Conservation (phyloP, 495 filamentous ascomycete species). For the Hypoxylon lienhwacheense region DNA sequence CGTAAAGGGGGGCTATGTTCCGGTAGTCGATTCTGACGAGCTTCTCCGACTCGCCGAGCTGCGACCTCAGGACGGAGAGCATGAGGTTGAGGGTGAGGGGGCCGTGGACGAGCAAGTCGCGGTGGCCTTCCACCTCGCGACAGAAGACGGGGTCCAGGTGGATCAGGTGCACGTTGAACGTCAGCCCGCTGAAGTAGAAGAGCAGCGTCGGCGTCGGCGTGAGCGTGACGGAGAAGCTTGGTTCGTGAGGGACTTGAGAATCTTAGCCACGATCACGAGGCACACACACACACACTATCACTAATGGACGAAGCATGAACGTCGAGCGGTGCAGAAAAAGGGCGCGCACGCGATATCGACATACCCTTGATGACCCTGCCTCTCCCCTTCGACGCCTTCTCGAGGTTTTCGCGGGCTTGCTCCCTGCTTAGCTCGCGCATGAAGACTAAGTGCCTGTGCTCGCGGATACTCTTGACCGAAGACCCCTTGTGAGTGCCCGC, state of each 20-base stretch:
- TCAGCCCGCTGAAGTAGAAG: slow-evolving; percentile 83
- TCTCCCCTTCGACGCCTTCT: slow-evolving; percentile 6
- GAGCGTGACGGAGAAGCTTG: slow-evolving; percentile 64
- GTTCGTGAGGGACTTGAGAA: slow-evolving; percentile 33
- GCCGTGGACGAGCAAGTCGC: slow-evolving; percentile 78
- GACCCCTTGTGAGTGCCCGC: background rate
- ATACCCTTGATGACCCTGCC: slow-evolving; percentile 25
- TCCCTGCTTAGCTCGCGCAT: slow-evolving; percentile 34
- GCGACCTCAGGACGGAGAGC: slow-evolving; percentile 60
- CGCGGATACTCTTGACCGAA: slow-evolving; percentile 28
- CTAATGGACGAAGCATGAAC: background rate
- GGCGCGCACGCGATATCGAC: slow-evolving; percentile 9
- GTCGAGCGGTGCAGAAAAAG: background rate
- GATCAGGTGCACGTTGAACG: slow-evolving; percentile 83
- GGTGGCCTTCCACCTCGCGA: slow-evolving; percentile 70
- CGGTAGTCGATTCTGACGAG: slow-evolving; percentile 64
- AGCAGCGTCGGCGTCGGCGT: slow-evolving; percentile 66
- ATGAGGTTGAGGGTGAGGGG: slow-evolving; percentile 79
- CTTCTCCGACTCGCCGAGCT: slow-evolving; percentile 42
- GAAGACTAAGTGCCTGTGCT: slow-evolving; percentile 46
- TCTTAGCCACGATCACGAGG: slow-evolving; percentile 28
- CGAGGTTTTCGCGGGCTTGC: slow-evolving; percentile 10
- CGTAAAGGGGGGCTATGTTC: slow-evolving; percentile 82
- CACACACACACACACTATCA: background rate
- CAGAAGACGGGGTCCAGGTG: slow-evolving; percentile 78